Percentiles rank a stretch among this genome's conserved stretches.
Evolutionary conservation across 1,139 yeast species (phyloP).

Genomic region (Meyerozyma athensensis): DNA sequence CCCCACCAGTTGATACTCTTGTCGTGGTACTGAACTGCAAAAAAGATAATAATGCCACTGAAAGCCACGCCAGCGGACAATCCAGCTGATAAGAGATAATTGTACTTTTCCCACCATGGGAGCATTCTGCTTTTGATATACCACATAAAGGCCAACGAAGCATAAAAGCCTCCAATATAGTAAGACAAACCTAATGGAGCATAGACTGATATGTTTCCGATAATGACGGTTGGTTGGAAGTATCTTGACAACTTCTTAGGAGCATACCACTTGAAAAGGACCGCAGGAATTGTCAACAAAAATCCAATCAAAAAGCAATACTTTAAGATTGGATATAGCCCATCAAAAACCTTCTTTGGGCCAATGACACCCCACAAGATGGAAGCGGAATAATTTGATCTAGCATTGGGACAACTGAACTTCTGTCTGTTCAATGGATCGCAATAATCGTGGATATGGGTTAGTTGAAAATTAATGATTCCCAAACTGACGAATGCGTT

Average conservation of each 20-base stretch:
- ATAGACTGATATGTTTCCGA: conserved; percentile 42
- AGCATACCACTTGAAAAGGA: conserved; percentile 31
- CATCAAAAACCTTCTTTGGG: conserved; percentile 50
- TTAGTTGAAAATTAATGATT: conserved; percentile 49
- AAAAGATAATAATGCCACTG: conserved; percentile 49
- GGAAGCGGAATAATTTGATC: conserved; percentile 48
- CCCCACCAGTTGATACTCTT: conserved; percentile 56
- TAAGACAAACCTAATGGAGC: conserved; percentile 58
- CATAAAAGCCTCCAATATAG: conserved; percentile 46
- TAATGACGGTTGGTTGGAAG: conserved; percentile 45
- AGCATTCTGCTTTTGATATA: conserved; percentile 43
- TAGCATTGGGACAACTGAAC: conserved; percentile 46
- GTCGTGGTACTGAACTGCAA: conserved; percentile 46
- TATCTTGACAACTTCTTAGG: conserved; percentile 25
- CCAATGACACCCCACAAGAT: conserved; percentile 66
- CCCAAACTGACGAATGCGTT: conserved; percentile 50
- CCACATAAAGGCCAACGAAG: conserved; percentile 49
- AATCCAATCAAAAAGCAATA: conserved; percentile 54
- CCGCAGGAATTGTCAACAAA: conserved; percentile 40
- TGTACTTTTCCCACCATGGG: conserved; percentile 63
- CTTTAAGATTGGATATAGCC: conserved; percentile 44
- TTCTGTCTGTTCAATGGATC: conserved; percentile 31
- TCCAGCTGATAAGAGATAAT: conserved; percentile 49
- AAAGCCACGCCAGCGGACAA: conserved; percentile 59
- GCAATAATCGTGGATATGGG: conserved; percentile 46